phyloP scores from a whole-genome alignment of 352 stramenopile species.

The Globisporangium nunn region DNA sequence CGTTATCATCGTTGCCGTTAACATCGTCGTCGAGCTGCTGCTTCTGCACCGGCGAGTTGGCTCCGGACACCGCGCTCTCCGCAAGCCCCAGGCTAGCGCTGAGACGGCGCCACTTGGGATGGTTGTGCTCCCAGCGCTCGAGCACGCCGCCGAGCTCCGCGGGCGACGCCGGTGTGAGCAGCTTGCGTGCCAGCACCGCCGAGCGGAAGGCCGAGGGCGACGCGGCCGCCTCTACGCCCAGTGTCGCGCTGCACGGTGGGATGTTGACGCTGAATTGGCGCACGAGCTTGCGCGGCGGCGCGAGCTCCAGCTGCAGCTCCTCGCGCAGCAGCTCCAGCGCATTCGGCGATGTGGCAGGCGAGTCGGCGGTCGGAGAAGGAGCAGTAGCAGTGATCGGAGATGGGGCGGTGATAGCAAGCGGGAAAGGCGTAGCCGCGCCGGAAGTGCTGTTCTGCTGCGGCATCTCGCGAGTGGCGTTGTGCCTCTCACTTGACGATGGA shows the following conservation, averaged over 20 bases:
- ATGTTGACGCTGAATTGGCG: conserved; percentile 79
- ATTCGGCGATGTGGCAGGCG: background rate
- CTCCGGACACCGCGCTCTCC: background rate
- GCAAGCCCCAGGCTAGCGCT: conserved; percentile 9
- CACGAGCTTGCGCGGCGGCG: conserved; percentile 51
- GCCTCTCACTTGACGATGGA: no score
- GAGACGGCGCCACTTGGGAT: conserved; percentile 37
- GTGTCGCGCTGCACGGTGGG: conserved; percentile 21
- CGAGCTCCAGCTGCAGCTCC: conserved; percentile 62
- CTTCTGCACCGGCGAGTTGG: background rate
- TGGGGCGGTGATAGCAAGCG: no score
- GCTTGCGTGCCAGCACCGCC: conserved; percentile 7
- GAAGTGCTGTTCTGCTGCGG: no score
- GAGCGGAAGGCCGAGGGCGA: conserved; percentile 6
- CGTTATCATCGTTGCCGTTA: background rate
- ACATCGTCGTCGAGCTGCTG: background rate
- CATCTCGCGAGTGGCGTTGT: no score
- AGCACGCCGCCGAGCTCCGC: conserved; percentile 38
- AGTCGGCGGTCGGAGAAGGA: background rate
- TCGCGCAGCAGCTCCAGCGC: conserved; percentile 50
- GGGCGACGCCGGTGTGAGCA: conserved; percentile 24
- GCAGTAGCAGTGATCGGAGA: background rate
- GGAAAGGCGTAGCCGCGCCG: no score
- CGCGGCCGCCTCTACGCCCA: background rate
- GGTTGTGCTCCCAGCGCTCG: conserved; percentile 50